phyloP scores from a whole-genome alignment of 2,329 filamentous ascomycete genomes.

The Daldinia sp. region DNA sequence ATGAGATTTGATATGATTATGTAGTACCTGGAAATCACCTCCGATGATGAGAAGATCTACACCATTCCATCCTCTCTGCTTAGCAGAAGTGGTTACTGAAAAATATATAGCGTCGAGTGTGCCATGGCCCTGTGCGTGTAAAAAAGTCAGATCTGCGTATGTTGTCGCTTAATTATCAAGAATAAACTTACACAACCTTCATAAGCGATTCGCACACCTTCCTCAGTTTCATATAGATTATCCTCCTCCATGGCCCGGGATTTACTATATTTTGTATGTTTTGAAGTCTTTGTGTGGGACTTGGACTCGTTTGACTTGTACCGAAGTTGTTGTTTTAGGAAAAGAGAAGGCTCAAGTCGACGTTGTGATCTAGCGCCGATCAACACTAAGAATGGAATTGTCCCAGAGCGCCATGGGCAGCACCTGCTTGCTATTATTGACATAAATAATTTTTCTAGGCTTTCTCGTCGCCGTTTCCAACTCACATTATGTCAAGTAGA shows the following conservation, averaged over 20 bases:
- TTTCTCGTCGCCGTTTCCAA: neutral
- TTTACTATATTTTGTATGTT: neutral
- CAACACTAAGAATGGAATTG: constrained; percentile 13
- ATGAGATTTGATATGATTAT: neutral
- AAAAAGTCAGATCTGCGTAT: constrained; percentile 40
- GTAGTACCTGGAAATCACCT: constrained; percentile 86
- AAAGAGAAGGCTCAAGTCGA: neutral
- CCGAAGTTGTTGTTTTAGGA: neutral
- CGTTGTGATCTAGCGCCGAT: constrained; percentile 17
- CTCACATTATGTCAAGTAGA: neutral
- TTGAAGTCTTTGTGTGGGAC: neutral
- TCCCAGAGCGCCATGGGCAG: constrained; percentile 11
- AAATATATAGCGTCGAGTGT: constrained; percentile 92
- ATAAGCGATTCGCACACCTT: constrained; percentile 79
- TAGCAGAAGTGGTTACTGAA: constrained; percentile 76
- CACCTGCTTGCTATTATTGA: constrained; percentile 19
- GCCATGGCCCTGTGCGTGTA: constrained; percentile 80
- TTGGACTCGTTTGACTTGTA: neutral
- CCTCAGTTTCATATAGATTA: constrained; percentile 14
- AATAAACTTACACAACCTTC: constrained; percentile 81
- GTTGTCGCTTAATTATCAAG: neutral
- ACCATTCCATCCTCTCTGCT: constrained; percentile 79
- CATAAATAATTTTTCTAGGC: neutral
- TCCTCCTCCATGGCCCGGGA: constrained; percentile 10
- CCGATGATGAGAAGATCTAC: constrained; percentile 95